phyloP scores from a whole-genome alignment of 192 early-diverging fungal genomes.

The Rhizophagus prolifer region DNA sequence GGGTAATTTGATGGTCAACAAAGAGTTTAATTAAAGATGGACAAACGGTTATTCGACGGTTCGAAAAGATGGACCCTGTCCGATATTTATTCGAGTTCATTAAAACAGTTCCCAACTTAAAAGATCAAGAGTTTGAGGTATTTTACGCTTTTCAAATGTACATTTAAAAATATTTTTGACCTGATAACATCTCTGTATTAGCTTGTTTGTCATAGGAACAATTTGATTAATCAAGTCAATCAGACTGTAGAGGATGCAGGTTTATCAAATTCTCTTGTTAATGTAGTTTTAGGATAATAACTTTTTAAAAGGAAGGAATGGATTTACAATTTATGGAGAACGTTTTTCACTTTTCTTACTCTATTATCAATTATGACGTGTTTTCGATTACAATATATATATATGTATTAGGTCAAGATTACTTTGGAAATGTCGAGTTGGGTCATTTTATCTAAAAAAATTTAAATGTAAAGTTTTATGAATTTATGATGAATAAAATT shows the following conservation, averaged over 20 bases:
- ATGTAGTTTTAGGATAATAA: constrained; percentile 12
- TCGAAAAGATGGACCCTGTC: constrained; percentile 73
- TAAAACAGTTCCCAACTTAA: constrained; percentile 69
- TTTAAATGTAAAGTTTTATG: not conserved
- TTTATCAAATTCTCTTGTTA: constrained; percentile 13
- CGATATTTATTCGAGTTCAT: constrained; percentile 79
- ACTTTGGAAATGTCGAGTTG: not conserved
- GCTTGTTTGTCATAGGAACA: constrained; percentile 3
- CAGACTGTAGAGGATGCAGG: not conserved
- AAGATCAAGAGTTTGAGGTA: constrained; percentile 71
- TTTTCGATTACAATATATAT: not conserved
- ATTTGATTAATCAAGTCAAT: constrained; percentile 7
- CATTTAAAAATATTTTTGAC: not conserved
- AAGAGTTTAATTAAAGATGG: constrained; percentile 69
- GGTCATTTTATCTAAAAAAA: not conserved
- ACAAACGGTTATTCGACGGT: constrained; percentile 69
- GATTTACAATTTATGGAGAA: not conserved
- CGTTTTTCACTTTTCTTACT: not conserved
- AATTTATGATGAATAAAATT: not conserved
- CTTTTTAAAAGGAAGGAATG: not conserved
- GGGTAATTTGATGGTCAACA: not conserved
- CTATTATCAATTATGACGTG: not conserved
- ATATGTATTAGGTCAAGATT: not conserved
- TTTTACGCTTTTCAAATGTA: not conserved
- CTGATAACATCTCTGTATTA: not conserved